These are phyloP conservation scores for Cutaneotrichosporon sp. DNA, from an alignment of 1,284 basidiomycete genomes.

Conservation along the genomic window DNA sequence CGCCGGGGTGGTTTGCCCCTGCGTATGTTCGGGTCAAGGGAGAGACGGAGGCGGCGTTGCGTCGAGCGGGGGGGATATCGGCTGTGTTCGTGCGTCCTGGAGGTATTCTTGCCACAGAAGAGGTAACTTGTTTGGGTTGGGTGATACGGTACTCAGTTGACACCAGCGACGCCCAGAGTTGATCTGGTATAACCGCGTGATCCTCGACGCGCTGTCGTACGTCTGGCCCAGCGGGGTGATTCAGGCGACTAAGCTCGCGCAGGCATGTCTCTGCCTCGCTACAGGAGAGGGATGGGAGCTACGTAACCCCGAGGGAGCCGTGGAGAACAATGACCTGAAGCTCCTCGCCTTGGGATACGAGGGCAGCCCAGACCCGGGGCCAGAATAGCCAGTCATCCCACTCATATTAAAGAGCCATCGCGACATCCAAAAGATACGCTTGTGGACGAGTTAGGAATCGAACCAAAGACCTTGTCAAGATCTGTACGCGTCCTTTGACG, in stretches of 20 bases:
- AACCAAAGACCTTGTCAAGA: conserved; percentile 4
- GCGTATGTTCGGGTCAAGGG: conserved; percentile 34
- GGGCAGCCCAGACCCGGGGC: too few species aligned
- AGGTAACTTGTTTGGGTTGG: conserved; percentile 17
- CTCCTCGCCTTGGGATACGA: background rate
- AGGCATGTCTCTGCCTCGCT: conserved; percentile 24
- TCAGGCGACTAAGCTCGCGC: conserved; percentile 18
- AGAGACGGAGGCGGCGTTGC: conserved; percentile 31
- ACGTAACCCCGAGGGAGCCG: background rate
- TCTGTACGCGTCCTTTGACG: background rate
- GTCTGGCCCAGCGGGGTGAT: conserved; percentile 23
- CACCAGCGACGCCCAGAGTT: conserved; percentile 16
- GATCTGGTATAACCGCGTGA: background rate
- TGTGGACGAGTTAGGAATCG: conserved; percentile 2
- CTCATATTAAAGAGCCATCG: too few species aligned
- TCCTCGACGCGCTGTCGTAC: conserved; percentile 8
- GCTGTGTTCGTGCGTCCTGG: conserved; percentile 31
- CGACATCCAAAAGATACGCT: background rate
- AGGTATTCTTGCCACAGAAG: conserved; percentile 29
- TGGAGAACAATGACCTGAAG: background rate
- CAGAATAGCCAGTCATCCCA: too few species aligned
- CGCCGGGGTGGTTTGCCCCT: conserved; percentile 14
- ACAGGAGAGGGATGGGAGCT: conserved; percentile 33
- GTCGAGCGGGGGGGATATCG: conserved; percentile 20
- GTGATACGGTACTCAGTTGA: background rate